Percentiles rank a stretch among this genome's conserved stretches.
Evolutionary conservation across 164 flowering plant species (phyloP).

Genomic region (Pachysandra terminalis): DNA sequence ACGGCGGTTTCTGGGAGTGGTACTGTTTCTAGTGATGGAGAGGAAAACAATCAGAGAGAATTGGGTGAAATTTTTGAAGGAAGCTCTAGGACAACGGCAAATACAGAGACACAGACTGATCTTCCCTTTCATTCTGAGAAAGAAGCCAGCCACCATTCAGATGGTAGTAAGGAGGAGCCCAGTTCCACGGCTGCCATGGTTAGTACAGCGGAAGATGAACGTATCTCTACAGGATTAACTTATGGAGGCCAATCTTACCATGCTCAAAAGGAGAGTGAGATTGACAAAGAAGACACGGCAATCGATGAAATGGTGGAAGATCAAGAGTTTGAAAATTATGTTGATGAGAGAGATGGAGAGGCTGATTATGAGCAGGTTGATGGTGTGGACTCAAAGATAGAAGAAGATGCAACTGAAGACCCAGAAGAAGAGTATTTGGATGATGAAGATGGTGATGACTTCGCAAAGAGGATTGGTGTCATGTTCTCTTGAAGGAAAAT

Average conservation of each 20-base stretch:
- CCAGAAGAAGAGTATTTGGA: conserved; percentile 56
- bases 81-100: conserved; percentile 8
- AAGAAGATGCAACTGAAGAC: conserved; percentile 60
- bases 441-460: conserved; percentile 78
- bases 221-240: conserved; percentile 13
- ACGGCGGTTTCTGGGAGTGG: conserved; percentile 24
- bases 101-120: conserved; percentile 9
- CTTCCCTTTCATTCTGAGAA: conserved; percentile 9
- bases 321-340: conserved; percentile 40
- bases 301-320: conserved; percentile 34
- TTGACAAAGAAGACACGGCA: conserved; percentile 40
- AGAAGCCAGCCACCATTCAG: conserved; percentile 12
- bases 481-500: conserved; percentile 21
- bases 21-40: conserved; percentile 17
- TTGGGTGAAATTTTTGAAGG: conserved; percentile 7
- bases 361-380: conserved; percentile 51
- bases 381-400: conserved; percentile 48
- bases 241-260: conserved; percentile 26
- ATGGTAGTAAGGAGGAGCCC: conserved; percentile 23
- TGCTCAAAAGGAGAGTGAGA: conserved; percentile 18
- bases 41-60: conserved; percentile 20
- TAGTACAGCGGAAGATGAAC: conserved; percentile 18
- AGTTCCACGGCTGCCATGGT: conserved; percentile 9
- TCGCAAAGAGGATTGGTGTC: conserved; percentile 75
- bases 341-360: conserved; percentile 50